Base-by-base conservation (phyloP, 2,329 filamentous ascomycete genomes). In the Colletotrichum orchidophilum region DNA sequence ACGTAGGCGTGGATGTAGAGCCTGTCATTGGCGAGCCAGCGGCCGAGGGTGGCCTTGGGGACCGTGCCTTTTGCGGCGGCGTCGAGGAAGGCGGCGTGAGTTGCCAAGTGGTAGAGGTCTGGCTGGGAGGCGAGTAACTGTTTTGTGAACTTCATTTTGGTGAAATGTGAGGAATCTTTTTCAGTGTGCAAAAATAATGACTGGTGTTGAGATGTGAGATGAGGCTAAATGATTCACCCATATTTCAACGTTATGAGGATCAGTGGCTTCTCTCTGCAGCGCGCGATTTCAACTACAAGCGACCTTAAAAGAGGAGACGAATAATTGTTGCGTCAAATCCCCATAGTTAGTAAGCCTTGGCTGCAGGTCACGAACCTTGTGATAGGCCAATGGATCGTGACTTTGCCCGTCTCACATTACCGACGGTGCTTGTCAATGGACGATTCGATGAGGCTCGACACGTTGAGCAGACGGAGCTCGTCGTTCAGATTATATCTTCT, bases 1-100 rank as follows among this genome's bases (percentile, higher is more conserved):
- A 93, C 87, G 80, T 94, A 93, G 61, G 88, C 88, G 73, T 93
- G 90, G 39, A 92, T 90, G 80, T 94, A 93, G 70, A 94, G 87
- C 9, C 90, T 85, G 79, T 94, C 92, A 79, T 93, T 92, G 13
- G 90, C 88, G 53, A 94, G 88, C 92, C 92, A 94, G 78, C 86
- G 85, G 24, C 87, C 86, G 12, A 94, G 83, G 1, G 84, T 81
- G 0, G 83, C 76, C 59, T 88, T 88, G 21, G 87, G 82, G 21
- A 93, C 82, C 0, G 85, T 87, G 26, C 92, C 92, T 66, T 85
- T 83, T 15, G 91, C 91, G 6, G 92, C 92, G 58, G 88, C 85
- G 12, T 83, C 84, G 62, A 94, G 88, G 80, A 94, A 94, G 0
- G 88, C 85, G 64, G 90, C 87, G 71, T 91, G 90, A 0, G 92